Conservation (phyloP, 805 yeast species). For the Starmera caribaea region DNA sequence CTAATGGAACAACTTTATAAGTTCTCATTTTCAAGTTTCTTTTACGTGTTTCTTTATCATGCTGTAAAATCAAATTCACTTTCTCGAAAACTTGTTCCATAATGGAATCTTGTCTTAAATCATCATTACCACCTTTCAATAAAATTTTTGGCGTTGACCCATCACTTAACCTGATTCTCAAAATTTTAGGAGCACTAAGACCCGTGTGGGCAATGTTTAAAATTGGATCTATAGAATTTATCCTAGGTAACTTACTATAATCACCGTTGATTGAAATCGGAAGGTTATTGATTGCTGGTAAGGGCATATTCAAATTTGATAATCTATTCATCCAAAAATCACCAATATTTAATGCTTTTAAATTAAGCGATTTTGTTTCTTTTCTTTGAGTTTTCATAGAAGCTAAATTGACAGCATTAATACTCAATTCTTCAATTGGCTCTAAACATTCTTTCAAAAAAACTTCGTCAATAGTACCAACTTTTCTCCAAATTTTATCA, state of each 20-base stretch:
- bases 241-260: conserved; percentile 37
- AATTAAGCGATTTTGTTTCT: conserved; percentile 10
- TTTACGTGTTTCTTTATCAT: conserved; percentile 45
- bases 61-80: conserved; percentile 56
- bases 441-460: conserved; percentile 24
- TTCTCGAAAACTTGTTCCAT: conserved; percentile 96
- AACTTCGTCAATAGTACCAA: conserved; percentile 19
- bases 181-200: conserved; percentile 78
- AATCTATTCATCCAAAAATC: conserved; percentile 49
- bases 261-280: conserved; percentile 30
- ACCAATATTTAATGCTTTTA: conserved; percentile 30
- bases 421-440: conserved; percentile 42
- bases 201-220: conserved; percentile 73
- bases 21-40: conserved; percentile 64
- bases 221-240: conserved; percentile 33
- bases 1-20: conserved; percentile 83
- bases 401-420: conserved; percentile 42
- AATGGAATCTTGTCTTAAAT: conserved; percentile 88
- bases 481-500: conserved; percentile 31
- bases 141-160: conserved; percentile 54
- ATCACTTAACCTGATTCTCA: conserved; percentile 40
- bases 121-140: conserved; percentile 83
- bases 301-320: conserved; percentile 41
- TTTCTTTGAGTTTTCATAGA: conserved; percentile 27
- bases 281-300: conserved; percentile 52